Base-by-base conservation (phyloP, 352 stramenopile species). In the Thraustochytrium sp. region DNA sequence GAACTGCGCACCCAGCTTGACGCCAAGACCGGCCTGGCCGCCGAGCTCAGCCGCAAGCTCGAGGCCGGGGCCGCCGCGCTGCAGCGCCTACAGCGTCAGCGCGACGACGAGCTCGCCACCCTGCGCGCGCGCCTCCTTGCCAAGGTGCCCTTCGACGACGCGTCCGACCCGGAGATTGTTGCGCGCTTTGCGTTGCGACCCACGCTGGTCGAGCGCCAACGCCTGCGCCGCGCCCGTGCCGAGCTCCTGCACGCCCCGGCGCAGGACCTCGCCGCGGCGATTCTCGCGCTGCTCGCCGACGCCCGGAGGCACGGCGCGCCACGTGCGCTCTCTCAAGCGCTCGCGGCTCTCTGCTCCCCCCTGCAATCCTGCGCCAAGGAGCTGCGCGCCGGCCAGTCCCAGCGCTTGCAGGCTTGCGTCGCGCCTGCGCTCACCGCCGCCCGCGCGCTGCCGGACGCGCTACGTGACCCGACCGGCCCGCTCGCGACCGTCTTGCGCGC, bases 81-180 rank as follows among this genome's bases (percentile, higher is more conserved):
- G 34, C 48, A 72, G 23, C 40, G 31, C 38, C 18, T 80, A 4
- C 36, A 80, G 51, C n/a, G 31, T 3, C 26, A 75, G 31, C 68
- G 68, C 13, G 46, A 64, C 4, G 9, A 26, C 11, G 68, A 80
- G 8, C 48, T 80, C 21, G 68, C 63, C 4, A 44, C 42, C 5
- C 26, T 64, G 51, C 48, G 46, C 4, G 18, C 13, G 42, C 34
- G 31, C 34, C 63, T 80, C 26, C 26, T 21, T 8, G 18, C 13
- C 23, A 80, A 80, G 49, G 68, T 80, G 29, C 68, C 68, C 46
- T 80, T 80, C 26, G 68, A 80, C 51, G 68, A 80, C 51, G 21
- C 68, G 9, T 9, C 68, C 29, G 68, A 80, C 31, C 21, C 23
- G 5, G 51, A 80, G 18, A 13, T 63, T 13, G 49, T 26, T 4